A percentile compares a stretch with the other conserved stretches of the same genome.
Conservation (phyloP, 305 asterid species). For the Coffea humblotiana region DNA sequence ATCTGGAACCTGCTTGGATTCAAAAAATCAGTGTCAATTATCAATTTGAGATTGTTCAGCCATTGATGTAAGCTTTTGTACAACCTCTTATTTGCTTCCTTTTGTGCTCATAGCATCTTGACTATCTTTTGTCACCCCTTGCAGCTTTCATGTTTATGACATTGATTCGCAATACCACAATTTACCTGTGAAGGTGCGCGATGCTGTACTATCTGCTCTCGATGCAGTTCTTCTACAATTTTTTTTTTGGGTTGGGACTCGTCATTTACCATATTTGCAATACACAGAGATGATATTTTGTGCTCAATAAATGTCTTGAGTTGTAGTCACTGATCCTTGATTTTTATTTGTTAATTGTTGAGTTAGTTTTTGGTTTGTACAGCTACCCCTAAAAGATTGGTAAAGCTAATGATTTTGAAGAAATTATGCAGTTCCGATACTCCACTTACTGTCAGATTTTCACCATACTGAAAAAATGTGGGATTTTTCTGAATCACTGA, state of each 20-base stretch:
- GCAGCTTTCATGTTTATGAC: constrained; percentile 82
- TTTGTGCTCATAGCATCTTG: constrained; percentile 4
- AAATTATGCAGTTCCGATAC: neutral
- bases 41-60: constrained; percentile 84
- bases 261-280: neutral
- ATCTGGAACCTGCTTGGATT: constrained; percentile 70
- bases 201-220: constrained; percentile 6
- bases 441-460: neutral
- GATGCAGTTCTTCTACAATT: neutral
- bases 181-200: constrained; percentile 67
- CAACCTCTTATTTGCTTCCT: neutral
- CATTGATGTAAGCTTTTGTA: constrained; percentile 50
- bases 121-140: constrained; percentile 18
- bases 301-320: neutral
- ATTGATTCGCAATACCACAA: constrained; percentile 68
- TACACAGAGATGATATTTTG: neutral
- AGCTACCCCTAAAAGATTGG: neutral
- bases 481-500: neutral
- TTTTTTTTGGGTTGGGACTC: neutral
- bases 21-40: constrained; percentile 60
- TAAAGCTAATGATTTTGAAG: neutral
- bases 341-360: neutral
- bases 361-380: neutral
- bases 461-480: neutral
- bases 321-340: neutral